Conservation (phyloP, 2,329 filamentous ascomycete species). For the Hypoxylon rubiginosum region DNA sequence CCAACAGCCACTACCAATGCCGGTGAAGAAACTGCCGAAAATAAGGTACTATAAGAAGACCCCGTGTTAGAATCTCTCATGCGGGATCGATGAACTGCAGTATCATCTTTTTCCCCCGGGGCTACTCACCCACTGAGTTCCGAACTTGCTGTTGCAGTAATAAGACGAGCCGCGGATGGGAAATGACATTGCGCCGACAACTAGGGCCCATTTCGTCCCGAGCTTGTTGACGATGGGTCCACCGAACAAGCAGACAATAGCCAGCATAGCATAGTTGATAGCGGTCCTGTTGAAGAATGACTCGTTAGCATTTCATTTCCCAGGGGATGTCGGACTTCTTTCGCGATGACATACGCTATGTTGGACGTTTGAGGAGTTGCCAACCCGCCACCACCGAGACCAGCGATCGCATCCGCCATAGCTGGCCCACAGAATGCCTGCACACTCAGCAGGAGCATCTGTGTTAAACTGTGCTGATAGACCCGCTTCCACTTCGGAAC, state of each 20-base stretch:
- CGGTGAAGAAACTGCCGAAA: slow-evolving; percentile 55
- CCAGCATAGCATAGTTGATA: slow-evolving; percentile 49
- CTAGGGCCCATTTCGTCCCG: slow-evolving; percentile 61
- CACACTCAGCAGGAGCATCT: slow-evolving; percentile 62
- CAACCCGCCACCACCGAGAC: slow-evolving; percentile 60
- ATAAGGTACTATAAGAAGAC: slow-evolving; percentile 54
- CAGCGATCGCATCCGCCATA: slow-evolving; percentile 57
- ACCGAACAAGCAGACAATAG: slow-evolving; percentile 57
- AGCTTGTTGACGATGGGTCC: slow-evolving; percentile 62
- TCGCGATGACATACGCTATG: slow-evolving; percentile 53
- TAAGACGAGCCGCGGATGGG: slow-evolving; percentile 62
- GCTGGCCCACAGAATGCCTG: slow-evolving; percentile 60
- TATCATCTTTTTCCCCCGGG: background rate
- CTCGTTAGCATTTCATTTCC: slow-evolving; percentile 10
- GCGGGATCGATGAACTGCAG: background rate
- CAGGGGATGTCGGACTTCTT: background rate
- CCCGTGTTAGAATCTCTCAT: slow-evolving; percentile 11
- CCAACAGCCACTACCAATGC: slow-evolving; percentile 60
- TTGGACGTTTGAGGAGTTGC: slow-evolving; percentile 60
- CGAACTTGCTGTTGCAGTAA: slow-evolving; percentile 64
- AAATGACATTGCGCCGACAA: slow-evolving; percentile 58
- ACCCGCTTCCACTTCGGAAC: slow-evolving; percentile 59
- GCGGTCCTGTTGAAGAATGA: slow-evolving; percentile 29
- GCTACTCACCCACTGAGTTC: slow-evolving; percentile 60
- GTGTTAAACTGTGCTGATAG: slow-evolving; percentile 62